Conservation (phyloP, 2,329 filamentous ascomycete species). For the Fusarium sp. region DNA sequence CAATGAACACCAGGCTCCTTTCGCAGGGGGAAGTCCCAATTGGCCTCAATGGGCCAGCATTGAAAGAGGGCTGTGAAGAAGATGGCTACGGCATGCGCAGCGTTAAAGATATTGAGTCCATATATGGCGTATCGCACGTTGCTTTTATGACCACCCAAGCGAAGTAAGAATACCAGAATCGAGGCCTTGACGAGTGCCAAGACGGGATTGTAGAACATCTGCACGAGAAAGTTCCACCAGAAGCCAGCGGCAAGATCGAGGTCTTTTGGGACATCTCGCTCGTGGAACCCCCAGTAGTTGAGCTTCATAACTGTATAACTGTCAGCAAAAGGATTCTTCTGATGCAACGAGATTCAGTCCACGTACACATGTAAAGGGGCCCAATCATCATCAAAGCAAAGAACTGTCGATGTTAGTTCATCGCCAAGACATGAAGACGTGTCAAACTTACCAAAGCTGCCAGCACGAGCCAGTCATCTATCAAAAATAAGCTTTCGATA, state of each 20-base stretch:
- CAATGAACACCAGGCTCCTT: slow-evolving; percentile 44
- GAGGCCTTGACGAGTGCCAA: slow-evolving; percentile 57
- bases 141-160: slow-evolving; percentile 51
- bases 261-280: slow-evolving; percentile 34
- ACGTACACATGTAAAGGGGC: slow-evolving; percentile 31
- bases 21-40: slow-evolving; percentile 43
- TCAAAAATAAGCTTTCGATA: neutral
- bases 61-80: slow-evolving; percentile 53
- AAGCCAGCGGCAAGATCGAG: slow-evolving; percentile 31
- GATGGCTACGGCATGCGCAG: slow-evolving; percentile 45
- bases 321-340: rapidly evolving
- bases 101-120: slow-evolving; percentile 39
- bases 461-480: slow-evolving; percentile 27
- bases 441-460: slow-evolving; percentile 8
- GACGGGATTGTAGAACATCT: slow-evolving; percentile 56
- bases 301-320: slow-evolving; percentile 41
- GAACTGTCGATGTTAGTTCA: slow-evolving; percentile 4
- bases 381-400: slow-evolving; percentile 30
- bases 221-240: slow-evolving; percentile 51
- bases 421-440: rapidly evolving
- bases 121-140: slow-evolving; percentile 24
- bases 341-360: rapidly evolving
- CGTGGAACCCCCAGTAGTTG: slow-evolving; percentile 46
- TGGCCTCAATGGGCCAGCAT: slow-evolving; percentile 48
- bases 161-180: slow-evolving; percentile 55